Base-by-base conservation (phyloP, 2,329 filamentous ascomycete species). In the Apiospora koreana region DNA sequence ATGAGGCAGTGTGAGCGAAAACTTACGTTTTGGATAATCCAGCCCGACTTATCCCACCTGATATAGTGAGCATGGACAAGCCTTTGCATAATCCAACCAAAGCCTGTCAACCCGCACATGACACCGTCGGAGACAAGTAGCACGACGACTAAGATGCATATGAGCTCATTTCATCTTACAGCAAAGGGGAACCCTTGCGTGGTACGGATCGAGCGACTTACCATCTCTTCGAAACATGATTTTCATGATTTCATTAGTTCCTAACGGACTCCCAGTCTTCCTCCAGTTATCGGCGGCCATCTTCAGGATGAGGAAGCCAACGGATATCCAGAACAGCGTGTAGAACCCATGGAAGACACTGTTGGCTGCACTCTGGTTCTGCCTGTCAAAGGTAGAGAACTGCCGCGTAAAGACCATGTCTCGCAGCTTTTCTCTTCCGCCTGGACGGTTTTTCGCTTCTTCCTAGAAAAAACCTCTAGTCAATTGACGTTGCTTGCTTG, bases 311-410 rank as follows among this genome's bases (percentile, higher is more conserved):
- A 92, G 86, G 58, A 94, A 78, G 8, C 87, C 86, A 72, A 94
- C 89, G 10, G 86, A 86, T 65, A 94, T 86, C 92, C 93, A 95
- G 79, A 94, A 94, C 0, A 95, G 83, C 0, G 91, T 93, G 76
- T 93, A 94, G 82, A 95, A 95, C 41, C 93, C 93, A 77, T 92
- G 89, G 75, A 94, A 95, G 0, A 91, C 90, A 54, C 90, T 93
- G 65, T 91, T 89, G 3, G 87, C 86, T 1, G 88, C 87, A 1
- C 83, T 82, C 6, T 86, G 85, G 76, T 94, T 94, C 73, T 93
- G 89, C 14, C 91, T 86, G 79, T 95, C 93, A 78, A 95, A 94
- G 0, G 91, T 86, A 7, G 91, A 93, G 75, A 94, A 93, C 72
- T 91, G 90, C 31, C 88, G 85, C 0, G 91, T 94, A 77, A 94